Percentiles rank a stretch among this genome's conserved stretches.
phyloP scores from a whole-genome alignment of 2,329 filamentous ascomycete species.

The Fusarium papillatum region DNA sequence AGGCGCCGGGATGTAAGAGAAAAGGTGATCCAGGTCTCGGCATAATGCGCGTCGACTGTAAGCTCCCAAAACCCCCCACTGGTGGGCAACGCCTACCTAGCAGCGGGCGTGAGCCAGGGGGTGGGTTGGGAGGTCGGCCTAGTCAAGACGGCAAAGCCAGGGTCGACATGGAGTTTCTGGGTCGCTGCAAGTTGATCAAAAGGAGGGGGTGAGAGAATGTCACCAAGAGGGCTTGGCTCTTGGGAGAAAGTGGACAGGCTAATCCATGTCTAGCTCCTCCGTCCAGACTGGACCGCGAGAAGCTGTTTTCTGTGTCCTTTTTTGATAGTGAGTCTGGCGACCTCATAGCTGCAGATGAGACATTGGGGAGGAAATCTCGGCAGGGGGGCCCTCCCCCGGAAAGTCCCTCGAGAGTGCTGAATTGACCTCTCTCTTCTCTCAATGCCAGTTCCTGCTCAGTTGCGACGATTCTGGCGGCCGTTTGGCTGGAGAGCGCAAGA shows the following conservation, averaged over 20 bases:
- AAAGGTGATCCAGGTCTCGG: conserved; percentile 45
- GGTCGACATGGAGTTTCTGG: conserved; percentile 39
- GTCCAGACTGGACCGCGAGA: conserved; percentile 27
- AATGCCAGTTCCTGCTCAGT: conserved; percentile 21
- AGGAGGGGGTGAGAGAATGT: conserved; percentile 41
- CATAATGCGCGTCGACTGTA: conserved; percentile 40
- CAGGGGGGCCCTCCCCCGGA: conserved; percentile 24
- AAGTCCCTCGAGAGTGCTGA: conserved; percentile 22
- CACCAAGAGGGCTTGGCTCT: conserved; percentile 35
- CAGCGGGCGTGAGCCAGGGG: conserved; percentile 29
- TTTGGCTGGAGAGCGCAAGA: not conserved
- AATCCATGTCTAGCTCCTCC: conserved; percentile 41
- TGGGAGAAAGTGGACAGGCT: conserved; percentile 26
- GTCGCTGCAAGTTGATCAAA: conserved; percentile 43
- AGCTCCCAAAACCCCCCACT: conserved; percentile 39
- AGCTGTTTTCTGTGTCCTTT: conserved; percentile 31
- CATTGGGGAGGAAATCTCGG: conserved; percentile 32
- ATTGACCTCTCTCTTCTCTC: conserved; percentile 24
- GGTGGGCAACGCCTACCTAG: conserved; percentile 11
- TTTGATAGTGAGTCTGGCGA: conserved; percentile 36
- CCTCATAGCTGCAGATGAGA: conserved; percentile 40
- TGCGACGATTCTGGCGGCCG: conserved; percentile 19
- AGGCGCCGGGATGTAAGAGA: conserved; percentile 42
- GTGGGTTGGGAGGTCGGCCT: conserved; percentile 33
- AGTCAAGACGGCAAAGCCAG: conserved; percentile 36